These are phyloP conservation scores for Magnusiomyces sp. DNA, from an alignment of 1,139 yeast genomes.

Conservation along the genomic window DNA sequence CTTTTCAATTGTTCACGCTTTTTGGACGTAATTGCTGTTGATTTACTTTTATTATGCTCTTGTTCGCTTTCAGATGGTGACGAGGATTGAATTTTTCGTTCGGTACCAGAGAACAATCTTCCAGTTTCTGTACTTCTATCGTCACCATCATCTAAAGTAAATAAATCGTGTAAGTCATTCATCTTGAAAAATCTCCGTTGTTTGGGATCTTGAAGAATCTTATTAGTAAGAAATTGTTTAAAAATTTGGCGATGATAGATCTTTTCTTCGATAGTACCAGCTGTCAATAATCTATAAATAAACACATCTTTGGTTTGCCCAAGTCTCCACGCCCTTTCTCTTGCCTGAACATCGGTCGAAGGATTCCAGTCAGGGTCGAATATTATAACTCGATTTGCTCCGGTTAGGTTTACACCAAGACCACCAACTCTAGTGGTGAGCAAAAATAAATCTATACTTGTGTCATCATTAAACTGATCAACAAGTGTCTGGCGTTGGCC, in stretches of 20 bases:
- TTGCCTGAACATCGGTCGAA: slow-evolving; percentile 91
- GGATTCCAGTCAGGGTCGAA: slow-evolving; percentile 99
- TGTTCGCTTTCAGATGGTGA: slow-evolving; percentile 13
- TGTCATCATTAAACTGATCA: slow-evolving; percentile 64
- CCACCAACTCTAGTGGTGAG: slow-evolving; percentile 96
- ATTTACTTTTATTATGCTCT: slow-evolving; percentile 15
- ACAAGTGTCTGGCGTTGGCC: slow-evolving; percentile 67
- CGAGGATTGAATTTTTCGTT: slow-evolving; percentile 24
- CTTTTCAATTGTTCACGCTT: slow-evolving; percentile 18
- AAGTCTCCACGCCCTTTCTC: slow-evolving; percentile 95
- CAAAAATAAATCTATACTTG: slow-evolving; percentile 54
- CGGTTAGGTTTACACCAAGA: slow-evolving; percentile 85
- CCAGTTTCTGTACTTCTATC: slow-evolving; percentile 57
- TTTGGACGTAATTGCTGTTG: slow-evolving; percentile 28
- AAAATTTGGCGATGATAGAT: slow-evolving; percentile 94
- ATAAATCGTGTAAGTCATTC: slow-evolving; percentile 84
- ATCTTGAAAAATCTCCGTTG: slow-evolving; percentile 87
- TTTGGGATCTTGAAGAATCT: slow-evolving; percentile 89
- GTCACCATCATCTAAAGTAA: slow-evolving; percentile 69
- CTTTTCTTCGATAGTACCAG: slow-evolving; percentile 94
- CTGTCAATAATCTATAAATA: slow-evolving; percentile 83
- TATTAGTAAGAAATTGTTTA: slow-evolving; percentile 88
- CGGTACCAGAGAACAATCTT: slow-evolving; percentile 50
- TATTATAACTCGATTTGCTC: slow-evolving; percentile 90
- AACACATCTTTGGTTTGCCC: slow-evolving; percentile 95